Evolutionary conservation across 1,284 basidiomycete genomes (phyloP).

Genomic region (Microbotryum saponariae): DNA sequence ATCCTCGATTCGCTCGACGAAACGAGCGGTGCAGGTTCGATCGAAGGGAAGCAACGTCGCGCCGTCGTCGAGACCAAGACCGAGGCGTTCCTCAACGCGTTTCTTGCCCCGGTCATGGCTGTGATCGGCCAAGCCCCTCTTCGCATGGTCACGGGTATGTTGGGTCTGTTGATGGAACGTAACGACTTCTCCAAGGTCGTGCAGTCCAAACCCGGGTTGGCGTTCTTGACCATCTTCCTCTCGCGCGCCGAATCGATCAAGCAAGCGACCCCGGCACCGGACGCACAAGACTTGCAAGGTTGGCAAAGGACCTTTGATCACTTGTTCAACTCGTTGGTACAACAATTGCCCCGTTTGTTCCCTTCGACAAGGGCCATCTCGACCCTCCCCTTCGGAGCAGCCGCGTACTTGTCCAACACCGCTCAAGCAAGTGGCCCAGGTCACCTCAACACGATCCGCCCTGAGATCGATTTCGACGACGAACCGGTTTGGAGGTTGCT

Average conservation of each 20-base stretch:
- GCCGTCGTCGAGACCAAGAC: slow-evolving; percentile 78
- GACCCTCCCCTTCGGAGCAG: slow-evolving; percentile 48
- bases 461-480: slow-evolving; percentile 63
- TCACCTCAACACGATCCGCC: slow-evolving; percentile 22
- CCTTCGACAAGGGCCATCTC: slow-evolving; percentile 71
- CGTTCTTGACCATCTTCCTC: slow-evolving; percentile 82
- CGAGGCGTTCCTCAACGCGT: slow-evolving; percentile 75
- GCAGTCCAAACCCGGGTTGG: slow-evolving; percentile 77
- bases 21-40: slow-evolving; percentile 7
- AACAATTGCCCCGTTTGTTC: slow-evolving; percentile 72
- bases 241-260: slow-evolving; percentile 86
- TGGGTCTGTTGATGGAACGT: slow-evolving; percentile 74
- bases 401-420: slow-evolving; percentile 40
- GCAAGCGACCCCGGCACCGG: slow-evolving; percentile 46
- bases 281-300: slow-evolving; percentile 58
- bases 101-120: slow-evolving; percentile 77
- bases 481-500: slow-evolving; percentile 89
- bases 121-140: slow-evolving; percentile 70
- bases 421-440: slow-evolving; percentile 20
- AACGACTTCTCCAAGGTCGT: slow-evolving; percentile 67
- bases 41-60: slow-evolving; percentile 26
- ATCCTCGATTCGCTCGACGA: slow-evolving; percentile 43
- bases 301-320: slow-evolving; percentile 80
- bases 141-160: slow-evolving; percentile 74
- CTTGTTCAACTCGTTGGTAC: slow-evolving; percentile 68